Base-by-base conservation (phyloP, 2,329 filamentous ascomycete species). In the Pseudofabraea citricarpa region DNA sequence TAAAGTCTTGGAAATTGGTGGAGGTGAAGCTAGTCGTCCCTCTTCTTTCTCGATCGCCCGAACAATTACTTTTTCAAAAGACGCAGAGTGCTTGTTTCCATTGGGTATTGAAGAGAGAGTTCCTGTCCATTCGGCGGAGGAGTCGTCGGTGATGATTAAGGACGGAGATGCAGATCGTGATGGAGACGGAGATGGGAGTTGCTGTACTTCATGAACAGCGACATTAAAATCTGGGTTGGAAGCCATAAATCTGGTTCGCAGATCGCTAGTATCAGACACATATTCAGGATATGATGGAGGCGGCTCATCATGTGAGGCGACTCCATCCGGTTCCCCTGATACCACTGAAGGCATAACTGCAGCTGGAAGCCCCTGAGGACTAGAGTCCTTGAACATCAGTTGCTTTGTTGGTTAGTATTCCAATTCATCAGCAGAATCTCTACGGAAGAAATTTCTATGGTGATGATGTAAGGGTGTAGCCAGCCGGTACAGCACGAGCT, bases 281-380 rank as follows among this genome's bases (percentile, higher is more conserved):
- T 15, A 19, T 19, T 29, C 18, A n/a, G n/a, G 18, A 18, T 31
- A 27, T 7, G 24, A n/a, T 7, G 38, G 24, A 18, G 27, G 24
- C 38, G 18, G 24, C 23, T 29, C 38, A 78, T 47, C 38, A 78
- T 47, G 64, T 76, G 27, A 31, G 16, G 15, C 10, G 22, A 19
- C 36, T 29, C 37, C 39, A 27, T 27, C n/a, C n/a, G n/a, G n/a
- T n/a, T n/a, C n/a, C n/a, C n/a, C n/a, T n/a, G n/a, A n/a, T n/a
- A n/a, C n/a, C n/a, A n/a, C n/a, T n/a, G n/a, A n/a, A n/a, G n/a
- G n/a, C n/a, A n/a, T n/a, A n/a, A n/a, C n/a, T n/a, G n/a, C n/a
- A n/a, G n/a, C n/a, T n/a, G n/a, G n/a, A n/a, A n/a, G n/a, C n/a
- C n/a, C n/a, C n/a, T n/a, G n/a, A n/a, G n/a, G n/a, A n/a, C n/a